Conservation (phyloP, 1,139 yeast species). For the Sugiyamaella grinbergsii region DNA sequence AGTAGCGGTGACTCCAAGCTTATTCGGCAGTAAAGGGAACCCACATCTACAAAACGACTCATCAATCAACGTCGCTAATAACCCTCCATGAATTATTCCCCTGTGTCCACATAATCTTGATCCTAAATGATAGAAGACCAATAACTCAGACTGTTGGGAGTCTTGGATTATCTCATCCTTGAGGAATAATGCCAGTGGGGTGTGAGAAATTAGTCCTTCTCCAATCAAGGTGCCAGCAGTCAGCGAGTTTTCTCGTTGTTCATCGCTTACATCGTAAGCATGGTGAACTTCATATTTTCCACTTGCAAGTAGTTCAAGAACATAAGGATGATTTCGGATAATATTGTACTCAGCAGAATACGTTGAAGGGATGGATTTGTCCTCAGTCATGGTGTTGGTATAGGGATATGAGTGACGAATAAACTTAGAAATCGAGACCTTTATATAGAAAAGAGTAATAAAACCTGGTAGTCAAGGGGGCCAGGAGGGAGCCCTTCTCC, state of each 20-base stretch:
- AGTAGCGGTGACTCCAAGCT: constrained; percentile 88
- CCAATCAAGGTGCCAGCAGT: constrained; percentile 43
- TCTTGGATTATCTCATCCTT: constrained; percentile 31
- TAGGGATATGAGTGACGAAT: too few species aligned
- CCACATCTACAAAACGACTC: constrained; percentile 89
- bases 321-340: constrained; percentile 33
- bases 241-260: constrained; percentile 34
- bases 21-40: constrained; percentile 77
- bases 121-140: constrained; percentile 68
- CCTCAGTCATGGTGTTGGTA: constrained; percentile 9
- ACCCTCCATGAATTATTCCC: constrained; percentile 84
- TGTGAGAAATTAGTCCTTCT: constrained; percentile 36
- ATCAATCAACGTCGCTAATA: constrained; percentile 78
- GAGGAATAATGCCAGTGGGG: constrained; percentile 39
- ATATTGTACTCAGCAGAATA: constrained; percentile 23
- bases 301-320: constrained; percentile 29
- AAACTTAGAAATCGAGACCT: too few species aligned
- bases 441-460: too few species aligned
- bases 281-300: constrained; percentile 31
- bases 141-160: constrained; percentile 30
- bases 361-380: not conserved
- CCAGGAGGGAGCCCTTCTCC: not conserved
- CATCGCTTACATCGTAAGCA: constrained; percentile 34
- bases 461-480: too few species aligned
- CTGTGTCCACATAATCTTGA: constrained; percentile 63